Conservation (phyloP, 768 basidiomycete genomes). For the Tylopilus vinaceipallidus region DNA sequence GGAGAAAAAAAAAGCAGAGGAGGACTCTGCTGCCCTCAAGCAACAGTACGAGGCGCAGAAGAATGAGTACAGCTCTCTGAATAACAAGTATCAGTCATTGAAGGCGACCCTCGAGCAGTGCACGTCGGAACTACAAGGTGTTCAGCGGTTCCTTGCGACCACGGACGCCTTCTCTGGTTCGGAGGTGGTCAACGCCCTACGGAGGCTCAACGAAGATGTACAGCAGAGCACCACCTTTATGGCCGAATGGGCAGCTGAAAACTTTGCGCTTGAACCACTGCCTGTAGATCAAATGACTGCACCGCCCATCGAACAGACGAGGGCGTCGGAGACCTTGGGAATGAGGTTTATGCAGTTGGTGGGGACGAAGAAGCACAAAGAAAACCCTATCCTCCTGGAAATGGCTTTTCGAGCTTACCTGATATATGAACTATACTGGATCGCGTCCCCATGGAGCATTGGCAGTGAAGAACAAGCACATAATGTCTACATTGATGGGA, state of each 20-base stretch:
- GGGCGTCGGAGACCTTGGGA: conserved; percentile 12
- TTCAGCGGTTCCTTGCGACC: conserved; percentile 42
- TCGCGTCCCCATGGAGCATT: conserved; percentile 23
- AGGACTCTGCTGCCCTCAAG: conserved; percentile 2
- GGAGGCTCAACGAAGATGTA: conserved; percentile 44
- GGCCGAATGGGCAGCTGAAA: conserved; percentile 43
- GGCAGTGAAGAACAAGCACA: conserved; percentile 18
- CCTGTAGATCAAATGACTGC: conserved; percentile 4
- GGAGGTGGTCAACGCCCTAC: conserved; percentile 43
- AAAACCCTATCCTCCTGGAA: conserved; percentile 31
- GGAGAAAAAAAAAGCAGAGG: conserved; percentile 4
- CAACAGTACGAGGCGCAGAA: conserved; percentile 12
- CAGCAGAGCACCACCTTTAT: conserved; percentile 44
- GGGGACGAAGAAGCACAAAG: conserved; percentile 20
- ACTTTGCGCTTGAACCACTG: conserved; percentile 26
- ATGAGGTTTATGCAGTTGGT: conserved; percentile 18
- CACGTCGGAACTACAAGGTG: conserved; percentile 41
- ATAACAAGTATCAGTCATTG: conserved; percentile 10
- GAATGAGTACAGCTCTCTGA: conserved; percentile 13
- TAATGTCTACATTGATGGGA: conserved; percentile 14
- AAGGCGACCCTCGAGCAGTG: conserved; percentile 35
- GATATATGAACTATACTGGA: conserved; percentile 17
- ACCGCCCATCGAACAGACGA: conserved; percentile 8
- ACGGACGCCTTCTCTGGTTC: conserved; percentile 41
- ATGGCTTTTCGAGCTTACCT: conserved; percentile 32